Percentiles rank a stretch among this genome's conserved stretches.
Conservation (phyloP, 2,329 filamentous ascomycete genomes). For the Neurospora crassa region DNA sequence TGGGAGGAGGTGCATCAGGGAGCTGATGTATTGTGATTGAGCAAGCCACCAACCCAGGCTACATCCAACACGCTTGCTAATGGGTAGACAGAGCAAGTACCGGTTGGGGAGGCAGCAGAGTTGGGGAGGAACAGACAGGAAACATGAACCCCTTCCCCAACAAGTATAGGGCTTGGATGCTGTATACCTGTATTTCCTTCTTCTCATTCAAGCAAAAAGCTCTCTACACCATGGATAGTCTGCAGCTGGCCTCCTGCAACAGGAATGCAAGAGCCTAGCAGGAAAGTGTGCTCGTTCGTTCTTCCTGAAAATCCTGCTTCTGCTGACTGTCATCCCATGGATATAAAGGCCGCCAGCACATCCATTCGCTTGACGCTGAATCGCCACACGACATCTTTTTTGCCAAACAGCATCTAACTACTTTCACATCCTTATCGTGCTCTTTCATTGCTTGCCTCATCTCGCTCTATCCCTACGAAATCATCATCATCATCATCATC, state of each 20-base stretch:
- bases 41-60: no score
- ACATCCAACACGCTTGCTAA: no score
- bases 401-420: background rate
- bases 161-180: no score
- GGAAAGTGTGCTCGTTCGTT: background rate
- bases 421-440: background rate
- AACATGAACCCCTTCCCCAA: no score
- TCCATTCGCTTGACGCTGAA: background rate
- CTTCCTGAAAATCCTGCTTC: background rate
- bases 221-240: background rate
- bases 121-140: no score
- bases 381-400: background rate
- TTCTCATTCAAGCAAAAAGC: no score
- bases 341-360: background rate
- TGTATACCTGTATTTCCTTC: no score
- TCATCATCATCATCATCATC: background rate
- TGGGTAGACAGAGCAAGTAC: no score
- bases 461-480: background rate
- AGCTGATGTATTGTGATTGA: no score
- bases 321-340: background rate
- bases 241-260: background rate
- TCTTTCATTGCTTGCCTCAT: background rate
- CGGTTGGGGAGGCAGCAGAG: no score
- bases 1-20: slow-evolving; percentile 32
- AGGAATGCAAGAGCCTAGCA: background rate